phyloP scores from a whole-genome alignment of 768 basidiomycete species.

The Serpula lacrymans region DNA sequence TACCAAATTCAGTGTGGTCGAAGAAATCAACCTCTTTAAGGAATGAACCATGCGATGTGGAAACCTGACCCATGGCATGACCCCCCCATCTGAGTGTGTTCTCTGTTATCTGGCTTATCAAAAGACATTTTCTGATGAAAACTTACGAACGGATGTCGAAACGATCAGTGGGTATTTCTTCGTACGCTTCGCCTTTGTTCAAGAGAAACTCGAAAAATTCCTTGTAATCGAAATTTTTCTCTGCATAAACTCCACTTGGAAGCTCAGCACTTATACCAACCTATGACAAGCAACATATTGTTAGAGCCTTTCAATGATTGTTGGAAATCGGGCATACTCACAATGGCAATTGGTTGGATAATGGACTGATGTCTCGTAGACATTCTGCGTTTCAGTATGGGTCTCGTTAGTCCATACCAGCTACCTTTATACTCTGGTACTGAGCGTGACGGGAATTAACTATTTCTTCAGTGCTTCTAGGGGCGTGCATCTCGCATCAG shows the following conservation, averaged over 20 bases:
- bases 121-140: too few species aligned
- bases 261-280: constrained; percentile 39
- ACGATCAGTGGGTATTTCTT: constrained; percentile 27
- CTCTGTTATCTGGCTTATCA: too few species aligned
- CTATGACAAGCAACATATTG: too few species aligned
- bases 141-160: constrained; percentile 31
- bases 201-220: constrained; percentile 36
- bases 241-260: constrained; percentile 28
- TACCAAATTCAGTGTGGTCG: constrained; percentile 38
- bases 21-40: constrained; percentile 36
- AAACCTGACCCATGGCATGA: constrained; percentile 21
- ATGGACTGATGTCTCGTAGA: too few species aligned
- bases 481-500: too few species aligned
- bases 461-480: too few species aligned
- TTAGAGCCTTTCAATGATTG: too few species aligned
- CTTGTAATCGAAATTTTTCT: constrained; percentile 30
- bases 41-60: constrained; percentile 31
- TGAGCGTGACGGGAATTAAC: too few species aligned
- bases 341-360: constrained; percentile 3
- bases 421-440: too few species aligned
- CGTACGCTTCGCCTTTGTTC: constrained; percentile 27
- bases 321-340: not conserved
- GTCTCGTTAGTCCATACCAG: too few species aligned
- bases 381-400: too few species aligned
- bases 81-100: constrained; percentile 23